These are phyloP conservation scores for Coleophoma cylindrospora DNA, from an alignment of 2,329 filamentous ascomycete species.

Conservation along the genomic window DNA sequence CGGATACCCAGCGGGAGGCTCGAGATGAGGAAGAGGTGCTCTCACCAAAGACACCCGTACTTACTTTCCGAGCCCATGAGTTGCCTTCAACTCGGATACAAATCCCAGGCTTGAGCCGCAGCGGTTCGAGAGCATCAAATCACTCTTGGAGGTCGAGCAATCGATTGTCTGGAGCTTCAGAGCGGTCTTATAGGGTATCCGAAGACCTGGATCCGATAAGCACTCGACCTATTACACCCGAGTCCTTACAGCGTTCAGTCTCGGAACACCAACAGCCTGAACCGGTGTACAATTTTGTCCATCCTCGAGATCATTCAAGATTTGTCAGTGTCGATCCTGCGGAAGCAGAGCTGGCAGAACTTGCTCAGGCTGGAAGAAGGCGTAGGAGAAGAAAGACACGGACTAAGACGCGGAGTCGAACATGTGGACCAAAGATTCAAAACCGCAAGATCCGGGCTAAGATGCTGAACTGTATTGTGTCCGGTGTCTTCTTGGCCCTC, in stretches of 20 bases:
- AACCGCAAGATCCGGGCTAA: conserved; percentile 49
- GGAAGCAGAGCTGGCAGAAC: conserved; percentile 39
- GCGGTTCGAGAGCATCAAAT: conserved; percentile 31
- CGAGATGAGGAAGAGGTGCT: conserved; percentile 24
- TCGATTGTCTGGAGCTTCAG: conserved; percentile 9
- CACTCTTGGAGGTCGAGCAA: conserved; percentile 19
- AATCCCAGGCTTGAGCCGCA: conserved; percentile 35
- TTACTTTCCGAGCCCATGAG: conserved; percentile 31
- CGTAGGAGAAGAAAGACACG: conserved; percentile 28
- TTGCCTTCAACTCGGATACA: conserved; percentile 36
- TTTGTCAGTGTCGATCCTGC: conserved; percentile 42
- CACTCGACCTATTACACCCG: conserved; percentile 10
- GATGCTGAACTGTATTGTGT: conserved; percentile 57
- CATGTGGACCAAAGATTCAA: conserved; percentile 45
- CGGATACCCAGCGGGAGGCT: conserved; percentile 2
- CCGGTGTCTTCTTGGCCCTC: conserved; percentile 35
- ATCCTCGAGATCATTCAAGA: conserved; percentile 13
- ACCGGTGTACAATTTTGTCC: conserved; percentile 9
- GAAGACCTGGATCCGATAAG: conserved; percentile 5
- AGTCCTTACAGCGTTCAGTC: conserved; percentile 7
- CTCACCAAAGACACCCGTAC: conserved; percentile 43
- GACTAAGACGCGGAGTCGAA: conserved; percentile 10
- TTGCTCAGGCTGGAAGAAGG: conserved; percentile 36
- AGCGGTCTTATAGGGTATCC: conserved; percentile 4
- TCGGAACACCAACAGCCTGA: conserved; percentile 2